Evolutionary conservation across 2,329 filamentous ascomycete genomes (phyloP), one percentile per base, ranked within the genome.

Genomic region (Cytospora piceae): DNA sequence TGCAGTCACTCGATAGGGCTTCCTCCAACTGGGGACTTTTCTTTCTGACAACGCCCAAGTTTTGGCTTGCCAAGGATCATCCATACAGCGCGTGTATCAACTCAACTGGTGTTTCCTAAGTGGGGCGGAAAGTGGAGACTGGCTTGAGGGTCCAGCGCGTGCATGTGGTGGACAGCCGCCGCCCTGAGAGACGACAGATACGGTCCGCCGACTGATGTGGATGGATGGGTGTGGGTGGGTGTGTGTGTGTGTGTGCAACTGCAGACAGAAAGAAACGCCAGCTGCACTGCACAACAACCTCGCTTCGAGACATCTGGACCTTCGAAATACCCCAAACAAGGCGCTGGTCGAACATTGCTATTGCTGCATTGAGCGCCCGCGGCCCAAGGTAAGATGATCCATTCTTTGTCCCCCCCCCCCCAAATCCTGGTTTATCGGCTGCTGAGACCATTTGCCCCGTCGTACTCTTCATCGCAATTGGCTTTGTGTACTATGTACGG

Each of bases 391-490:
- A 37, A 52, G 59, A 39, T 31, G 24, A 34, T 39, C 58, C 54
- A 49, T 63, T 29, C 37, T 63, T 7, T 53, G 17, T 22, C 24
- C 20, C 14, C 14, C 34, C 39, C 34, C 11, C 52, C 29, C 22
- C 22, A 34, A 27, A 49, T 17, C 42, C 42, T 34, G n/a, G 58
- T 60, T 24, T n/a, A 22, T 22, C 58, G 8, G 58, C 24, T 29
- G 64, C 54, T 46, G 42, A 63, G 54, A 42, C 54, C 27, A 27
- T 29, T 56, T 57, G 39, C 22, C 39, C 53, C 46, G 53, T 39
- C 20, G 32, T 29, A 31, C 39, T 17, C 39, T n/a, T 29, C 61
- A 57, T 63, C 60, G 64, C 64, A 63, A 55, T 58, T 63, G 60
- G 55, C 60, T 52, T 66, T 56, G 53, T 24, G 46, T 29, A 29